Base-by-base conservation (phyloP, 441 rosid species). In the Populus hybrid region DNA sequence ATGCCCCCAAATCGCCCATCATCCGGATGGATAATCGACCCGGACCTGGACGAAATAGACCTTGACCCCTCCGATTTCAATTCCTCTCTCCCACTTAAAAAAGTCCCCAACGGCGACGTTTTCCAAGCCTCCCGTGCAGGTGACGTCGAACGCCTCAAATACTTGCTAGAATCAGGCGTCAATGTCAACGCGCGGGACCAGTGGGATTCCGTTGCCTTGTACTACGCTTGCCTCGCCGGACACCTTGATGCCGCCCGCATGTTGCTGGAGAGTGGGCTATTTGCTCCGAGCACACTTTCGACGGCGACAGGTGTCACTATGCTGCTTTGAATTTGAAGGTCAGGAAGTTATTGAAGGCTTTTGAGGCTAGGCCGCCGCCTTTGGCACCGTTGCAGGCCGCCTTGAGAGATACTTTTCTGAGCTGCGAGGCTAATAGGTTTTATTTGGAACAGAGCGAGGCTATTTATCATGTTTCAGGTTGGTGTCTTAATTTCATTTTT, bases 141-240 rank as follows among this genome's bases (percentile, higher is more conserved):
- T 7, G 97, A 93, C 84, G 88, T 89, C 40, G 97, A 92, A 76
- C 97, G 98, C 76, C 89, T 95, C 73, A 81, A 83, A 14, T 89
- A 86, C 85, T 87, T 93, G 23, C 85, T 95, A 18, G 97, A 93
- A 67, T 83, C 91, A 6, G 97, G 99, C n/a, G 87, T 95, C 50
- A 93, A 95, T 81, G 93, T 95, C 24, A 95, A 95, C 88, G 97
- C 90, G 6, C 92, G 97, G 40, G 98, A 95, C 87, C 94, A 81
- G 36, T 95, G 99, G 98, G 99, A 93, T 80, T 93, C 98, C 46
- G 95, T 91, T n/a, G 98, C 98, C 18, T 87, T 92, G 14, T 95
- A 95, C 78, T 95, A 95, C 59, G 93, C 99, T 6, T 95, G 98
- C 81, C 93, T 93, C 59, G 92, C 93, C 2, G 99, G 99, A 8